Evolutionary conservation across 225 moss, liverwort and hornwort species (phyloP).

Genomic region (Marchantia paleacea): DNA sequence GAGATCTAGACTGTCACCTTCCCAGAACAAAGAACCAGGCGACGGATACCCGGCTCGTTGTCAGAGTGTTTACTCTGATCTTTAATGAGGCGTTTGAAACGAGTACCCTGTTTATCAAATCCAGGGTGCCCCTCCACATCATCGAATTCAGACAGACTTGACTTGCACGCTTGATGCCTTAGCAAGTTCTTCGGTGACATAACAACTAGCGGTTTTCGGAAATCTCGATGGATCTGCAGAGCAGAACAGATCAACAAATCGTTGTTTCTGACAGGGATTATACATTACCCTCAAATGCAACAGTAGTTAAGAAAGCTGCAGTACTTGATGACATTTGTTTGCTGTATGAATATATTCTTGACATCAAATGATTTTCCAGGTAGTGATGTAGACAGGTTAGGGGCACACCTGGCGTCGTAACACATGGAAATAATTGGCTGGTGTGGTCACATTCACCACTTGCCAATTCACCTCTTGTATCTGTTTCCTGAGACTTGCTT

Average conservation of each 20-base stretch:
- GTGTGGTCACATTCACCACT: constrained; percentile 94
- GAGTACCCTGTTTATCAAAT: constrained; percentile 87
- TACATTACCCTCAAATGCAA: background rate
- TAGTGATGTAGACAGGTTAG: background rate
- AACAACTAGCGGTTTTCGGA: constrained; percentile 86
- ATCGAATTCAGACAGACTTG: constrained; percentile 84
- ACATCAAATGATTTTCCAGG: background rate
- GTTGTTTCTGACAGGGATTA: background rate
- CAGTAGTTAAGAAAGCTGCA: background rate
- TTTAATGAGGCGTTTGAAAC: constrained; percentile 90
- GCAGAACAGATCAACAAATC: background rate
- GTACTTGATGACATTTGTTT: background rate
- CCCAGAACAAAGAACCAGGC: constrained; percentile 87
- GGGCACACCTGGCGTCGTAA: constrained; percentile 80
- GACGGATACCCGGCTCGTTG: constrained; percentile 71
- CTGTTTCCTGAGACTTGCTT: constrained; percentile 80
- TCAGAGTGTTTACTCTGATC: constrained; percentile 65
- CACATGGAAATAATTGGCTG: constrained; percentile 97
- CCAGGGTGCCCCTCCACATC: constrained; percentile 82
- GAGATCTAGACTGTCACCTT: constrained; percentile 51
- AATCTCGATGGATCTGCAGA: constrained; percentile 92
- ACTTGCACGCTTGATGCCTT: constrained; percentile 83
- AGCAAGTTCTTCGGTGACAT: constrained; percentile 96
- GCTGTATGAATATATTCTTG: background rate
- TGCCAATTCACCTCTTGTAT: constrained; percentile 99